These are phyloP conservation scores for Fomitopsis pinicola DNA, from an alignment of 1,284 basidiomycete genomes.

Conservation along the genomic window DNA sequence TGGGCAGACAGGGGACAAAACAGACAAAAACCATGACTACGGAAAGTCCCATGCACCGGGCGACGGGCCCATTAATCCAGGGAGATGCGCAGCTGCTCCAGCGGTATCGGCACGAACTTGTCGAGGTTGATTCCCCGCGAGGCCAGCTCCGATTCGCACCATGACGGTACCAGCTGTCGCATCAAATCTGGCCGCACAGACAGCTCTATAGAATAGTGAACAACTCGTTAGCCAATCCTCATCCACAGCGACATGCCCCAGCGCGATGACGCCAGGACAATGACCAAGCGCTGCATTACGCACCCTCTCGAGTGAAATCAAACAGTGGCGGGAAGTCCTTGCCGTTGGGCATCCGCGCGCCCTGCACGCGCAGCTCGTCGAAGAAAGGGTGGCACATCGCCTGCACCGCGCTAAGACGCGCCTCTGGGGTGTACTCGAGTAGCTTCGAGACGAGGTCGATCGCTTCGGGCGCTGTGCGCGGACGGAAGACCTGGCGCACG, in stretches of 20 bases:
- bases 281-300: constrained; percentile 26
- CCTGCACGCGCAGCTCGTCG: constrained; percentile 89
- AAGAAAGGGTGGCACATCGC: constrained; percentile 97
- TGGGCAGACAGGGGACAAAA: constrained; percentile 1
- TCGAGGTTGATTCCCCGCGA: constrained; percentile 86
- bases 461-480: constrained; percentile 92
- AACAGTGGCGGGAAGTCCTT: constrained; percentile 94
- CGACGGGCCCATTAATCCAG: constrained; percentile 60
- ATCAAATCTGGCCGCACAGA: constrained; percentile 95
- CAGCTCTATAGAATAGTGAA: constrained; percentile 59
- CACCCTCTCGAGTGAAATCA: constrained; percentile 95
- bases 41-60: constrained; percentile 14
- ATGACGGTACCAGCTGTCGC: constrained; percentile 84
- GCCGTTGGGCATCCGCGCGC: constrained; percentile 93
- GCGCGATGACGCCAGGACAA: constrained; percentile 1
- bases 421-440: constrained; percentile 95
- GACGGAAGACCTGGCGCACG: constrained; percentile 84
- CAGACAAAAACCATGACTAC: constrained; percentile 5
- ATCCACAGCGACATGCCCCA: neutral
- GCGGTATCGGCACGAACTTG: constrained; percentile 90
- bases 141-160: constrained; percentile 86
- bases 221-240: constrained; percentile 3
- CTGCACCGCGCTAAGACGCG: constrained; percentile 88
- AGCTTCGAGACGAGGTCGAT: constrained; percentile 95
- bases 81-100: constrained; percentile 88